These are phyloP conservation scores for Xylaria sp. DNA, from an alignment of 2,329 filamentous ascomycete genomes.

Conservation along the genomic window DNA sequence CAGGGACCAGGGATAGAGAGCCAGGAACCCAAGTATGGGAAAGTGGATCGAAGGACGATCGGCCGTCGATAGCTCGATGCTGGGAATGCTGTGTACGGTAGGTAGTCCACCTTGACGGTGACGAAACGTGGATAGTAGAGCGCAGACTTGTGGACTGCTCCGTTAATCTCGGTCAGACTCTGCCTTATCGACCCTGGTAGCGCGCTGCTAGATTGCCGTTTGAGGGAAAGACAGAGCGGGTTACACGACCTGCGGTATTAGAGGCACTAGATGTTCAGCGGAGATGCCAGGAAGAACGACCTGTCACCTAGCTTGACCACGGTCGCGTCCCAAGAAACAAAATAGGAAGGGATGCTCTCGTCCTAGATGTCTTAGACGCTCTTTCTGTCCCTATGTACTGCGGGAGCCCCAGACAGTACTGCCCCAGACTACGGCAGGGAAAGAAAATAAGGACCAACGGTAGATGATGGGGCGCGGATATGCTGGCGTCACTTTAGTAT, in stretches of 20 bases:
- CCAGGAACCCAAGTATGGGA: conserved; percentile 38
- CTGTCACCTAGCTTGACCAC: conserved; percentile 22
- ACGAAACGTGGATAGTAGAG: conserved; percentile 25
- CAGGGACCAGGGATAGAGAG: conserved; percentile 44
- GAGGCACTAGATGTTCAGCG: conserved; percentile 12
- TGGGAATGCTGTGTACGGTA: conserved; percentile 35
- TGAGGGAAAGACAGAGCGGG: conserved; percentile 33
- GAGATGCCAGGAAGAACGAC: conserved; percentile 33
- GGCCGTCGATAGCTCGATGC: conserved; percentile 39
- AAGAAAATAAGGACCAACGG: conserved; percentile 7
- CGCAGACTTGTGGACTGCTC: conserved; percentile 27
- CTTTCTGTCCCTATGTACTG: conserved; percentile 1
- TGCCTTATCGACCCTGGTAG: conserved; percentile 15
- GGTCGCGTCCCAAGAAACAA: conserved; percentile 15
- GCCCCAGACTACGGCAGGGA: conserved; percentile 5
- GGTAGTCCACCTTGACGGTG: conserved; percentile 33
- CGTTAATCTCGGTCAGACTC: conserved; percentile 32
- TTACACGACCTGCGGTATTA: conserved; percentile 18
- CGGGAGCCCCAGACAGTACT: conserved; percentile 3
- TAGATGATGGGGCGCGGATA: conserved; percentile 10
- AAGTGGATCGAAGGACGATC: conserved; percentile 45
- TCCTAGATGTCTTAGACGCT: conserved; percentile 17
- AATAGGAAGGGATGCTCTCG: conserved; percentile 33
- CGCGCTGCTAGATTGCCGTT: conserved; percentile 18
- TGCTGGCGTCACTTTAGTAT: conserved; percentile 18